A percentile compares a stretch with the other conserved stretches of the same genome.
phyloP scores from a whole-genome alignment of 495 filamentous ascomycete genomes.

The Penicillium psychrofluorescens region DNA sequence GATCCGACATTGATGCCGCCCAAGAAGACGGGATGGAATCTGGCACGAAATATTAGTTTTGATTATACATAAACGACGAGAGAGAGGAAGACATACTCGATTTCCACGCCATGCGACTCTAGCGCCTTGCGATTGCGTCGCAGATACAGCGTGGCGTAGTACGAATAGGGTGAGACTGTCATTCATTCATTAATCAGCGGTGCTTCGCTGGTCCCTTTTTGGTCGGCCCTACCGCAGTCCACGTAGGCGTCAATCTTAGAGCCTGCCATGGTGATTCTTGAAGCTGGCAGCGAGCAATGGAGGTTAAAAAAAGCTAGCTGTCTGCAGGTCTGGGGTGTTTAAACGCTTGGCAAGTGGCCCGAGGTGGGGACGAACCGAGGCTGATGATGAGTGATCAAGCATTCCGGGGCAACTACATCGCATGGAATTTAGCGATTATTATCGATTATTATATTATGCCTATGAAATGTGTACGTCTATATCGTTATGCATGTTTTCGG shows the following conservation, averaged over 20 bases:
- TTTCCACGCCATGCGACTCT: constrained; percentile 46
- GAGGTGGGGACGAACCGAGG: constrained; percentile 22
- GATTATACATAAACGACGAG: neutral
- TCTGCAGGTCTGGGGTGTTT: constrained; percentile 2
- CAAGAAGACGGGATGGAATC: constrained; percentile 64
- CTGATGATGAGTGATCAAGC: constrained; percentile 22
- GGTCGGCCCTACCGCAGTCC: constrained; percentile 15
- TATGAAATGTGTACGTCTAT: neutral
- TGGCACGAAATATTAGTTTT: constrained; percentile 13
- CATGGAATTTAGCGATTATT: no score
- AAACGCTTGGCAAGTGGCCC: constrained; percentile 1
- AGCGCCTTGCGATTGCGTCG: constrained; percentile 46
- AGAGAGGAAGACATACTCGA: constrained; percentile 45
- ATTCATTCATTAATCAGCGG: neutral
- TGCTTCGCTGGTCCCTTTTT: neutral
- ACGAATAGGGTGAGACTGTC: constrained; percentile 66
- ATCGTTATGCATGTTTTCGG: neutral
- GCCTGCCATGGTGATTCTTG: constrained; percentile 9
- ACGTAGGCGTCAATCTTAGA: constrained; percentile 20
- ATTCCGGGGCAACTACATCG: neutral
- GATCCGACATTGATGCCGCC: constrained; percentile 61
- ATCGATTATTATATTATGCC: no score
- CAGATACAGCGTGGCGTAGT: constrained; percentile 53
- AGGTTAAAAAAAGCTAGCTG: no score
- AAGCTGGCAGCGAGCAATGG: no score